Conservation (phyloP, 306 rosid genomes). For the Gynostemma pentaphyllum region DNA sequence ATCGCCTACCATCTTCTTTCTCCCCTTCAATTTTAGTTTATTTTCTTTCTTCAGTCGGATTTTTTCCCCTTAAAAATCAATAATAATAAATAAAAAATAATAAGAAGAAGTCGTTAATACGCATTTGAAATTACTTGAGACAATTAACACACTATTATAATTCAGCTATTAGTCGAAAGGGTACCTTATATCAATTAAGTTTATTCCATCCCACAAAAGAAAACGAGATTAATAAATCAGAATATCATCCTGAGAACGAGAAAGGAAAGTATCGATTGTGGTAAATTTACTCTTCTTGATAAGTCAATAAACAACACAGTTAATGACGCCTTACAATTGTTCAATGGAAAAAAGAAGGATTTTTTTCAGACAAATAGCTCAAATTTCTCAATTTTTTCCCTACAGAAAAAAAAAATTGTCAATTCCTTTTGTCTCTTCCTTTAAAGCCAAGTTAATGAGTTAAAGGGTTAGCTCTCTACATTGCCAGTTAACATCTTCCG, state of each 20-base stretch:
- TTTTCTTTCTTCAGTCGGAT: not conserved
- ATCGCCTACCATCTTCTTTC: no score
- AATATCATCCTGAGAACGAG: not conserved
- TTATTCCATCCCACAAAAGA: not conserved
- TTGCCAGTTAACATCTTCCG: not conserved
- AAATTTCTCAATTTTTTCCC: not conserved
- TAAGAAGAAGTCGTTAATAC: not conserved
- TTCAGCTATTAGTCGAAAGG: not conserved
- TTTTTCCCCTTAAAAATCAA: not conserved
- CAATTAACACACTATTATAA: not conserved
- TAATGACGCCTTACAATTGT: not conserved
- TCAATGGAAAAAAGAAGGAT: not conserved
- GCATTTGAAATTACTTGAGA: not conserved
- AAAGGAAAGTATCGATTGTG: not conserved
- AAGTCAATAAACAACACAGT: not conserved
- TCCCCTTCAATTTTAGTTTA: no score
- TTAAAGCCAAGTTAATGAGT: not conserved
- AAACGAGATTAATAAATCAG: not conserved
- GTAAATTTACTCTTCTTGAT: not conserved
- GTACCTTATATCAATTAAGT: not conserved
- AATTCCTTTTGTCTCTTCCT: not conserved
- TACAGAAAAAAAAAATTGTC: not conserved
- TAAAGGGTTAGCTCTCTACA: slow-evolving; percentile 8
- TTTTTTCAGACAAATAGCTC: not conserved
- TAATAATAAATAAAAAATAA: not conserved